Evolutionary conservation across 1,284 basidiomycete species (phyloP), one percentile per base, ranked within the genome.

Genomic region (Spongispora temasekensis): DNA sequence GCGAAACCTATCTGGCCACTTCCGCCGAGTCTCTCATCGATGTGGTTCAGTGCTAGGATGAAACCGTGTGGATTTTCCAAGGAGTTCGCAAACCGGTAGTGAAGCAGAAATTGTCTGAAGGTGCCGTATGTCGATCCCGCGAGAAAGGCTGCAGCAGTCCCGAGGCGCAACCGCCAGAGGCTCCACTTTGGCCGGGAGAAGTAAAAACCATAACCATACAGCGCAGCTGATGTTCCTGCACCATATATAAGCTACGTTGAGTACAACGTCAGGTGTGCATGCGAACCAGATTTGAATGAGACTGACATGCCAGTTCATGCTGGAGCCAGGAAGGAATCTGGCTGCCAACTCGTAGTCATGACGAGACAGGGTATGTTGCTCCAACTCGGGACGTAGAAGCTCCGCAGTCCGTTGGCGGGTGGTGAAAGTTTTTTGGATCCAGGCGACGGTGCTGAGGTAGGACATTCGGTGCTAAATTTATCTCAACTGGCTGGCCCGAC

Each of bases 341-440:
- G 77, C 67, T 21, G 85, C 82, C 17, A 80, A 71, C 4, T 83
- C 76, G 69, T 81, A 89, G 76, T 90, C 88, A 54, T 79, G 78
- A 28, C 67, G 68, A 9, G 83, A 79, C 57, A 90, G 75, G 59
- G 78, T 77, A 21, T 83, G 84, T 30, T 78, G 75, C 44, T 89
- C 84, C 50, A 83, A 78, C 66, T 89, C 83, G 50, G 86, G 86
- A 10, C 77, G 74, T 40, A 90, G 78, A 57, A 89, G 83, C 31
- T 75, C 71, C 59, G 76, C 71, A 1, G 79, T 68, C 27, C 66
- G 68, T 56, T 70, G 66, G 56, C 68, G 75, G 32, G 74, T 74
- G 54, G 62, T 65, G 66, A 82, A 83, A 5, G 75, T 78, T 51
- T 65, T 61, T 60, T 77, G 76, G 28, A 82, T 66, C 81, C 78